Evolutionary conservation across 768 basidiomycete species (phyloP).

Genomic region (Dioszegia hungarica): DNA sequence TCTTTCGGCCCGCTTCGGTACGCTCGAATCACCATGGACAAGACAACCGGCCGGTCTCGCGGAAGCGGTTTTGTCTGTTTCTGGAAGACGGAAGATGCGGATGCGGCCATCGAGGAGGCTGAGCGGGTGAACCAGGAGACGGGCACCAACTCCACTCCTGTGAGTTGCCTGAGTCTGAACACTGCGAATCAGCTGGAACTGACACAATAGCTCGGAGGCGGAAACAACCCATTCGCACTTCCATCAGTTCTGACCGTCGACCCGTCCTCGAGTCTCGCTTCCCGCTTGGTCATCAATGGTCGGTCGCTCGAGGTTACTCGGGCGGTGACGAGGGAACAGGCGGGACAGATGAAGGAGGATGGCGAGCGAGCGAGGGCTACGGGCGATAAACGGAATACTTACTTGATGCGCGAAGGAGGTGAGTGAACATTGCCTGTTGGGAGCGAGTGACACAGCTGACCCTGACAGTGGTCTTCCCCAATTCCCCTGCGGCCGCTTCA

Average conservation of each 20-base stretch:
- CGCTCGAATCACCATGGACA: conserved; percentile 82
- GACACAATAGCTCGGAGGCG: conserved; percentile 21
- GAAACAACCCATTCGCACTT: conserved; percentile 73
- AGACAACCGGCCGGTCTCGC: conserved; percentile 73
- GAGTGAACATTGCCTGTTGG: too few species aligned
- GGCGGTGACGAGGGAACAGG: conserved; percentile 86
- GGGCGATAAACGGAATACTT: conserved; percentile 90
- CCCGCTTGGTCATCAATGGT: conserved; percentile 81
- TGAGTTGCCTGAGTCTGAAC: conserved; percentile 26
- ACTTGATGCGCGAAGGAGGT: conserved; percentile 95
- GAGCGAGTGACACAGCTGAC: too few species aligned
- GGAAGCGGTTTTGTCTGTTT: conserved; percentile 97
- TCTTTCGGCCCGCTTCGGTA: conserved; percentile 88
- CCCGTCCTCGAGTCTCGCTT: conserved; percentile 77
- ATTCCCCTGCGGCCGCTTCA: conserved; percentile 68
- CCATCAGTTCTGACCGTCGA: conserved; percentile 90
- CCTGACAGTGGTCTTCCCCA: conserved; percentile 91
- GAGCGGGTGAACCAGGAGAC: conserved; percentile 51
- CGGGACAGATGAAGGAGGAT: conserved; percentile 79
- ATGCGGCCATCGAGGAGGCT: conserved; percentile 75
- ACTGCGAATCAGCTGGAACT: neutral
- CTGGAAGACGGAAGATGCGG: conserved; percentile 87
- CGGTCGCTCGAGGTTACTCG: conserved; percentile 83
- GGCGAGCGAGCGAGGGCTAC: conserved; percentile 71
- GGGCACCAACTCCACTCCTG: conserved; percentile 45